These are phyloP conservation scores for Pontederia paniculata DNA, from an alignment of 176 grass and related monocot genomes.

Conservation along the genomic window DNA sequence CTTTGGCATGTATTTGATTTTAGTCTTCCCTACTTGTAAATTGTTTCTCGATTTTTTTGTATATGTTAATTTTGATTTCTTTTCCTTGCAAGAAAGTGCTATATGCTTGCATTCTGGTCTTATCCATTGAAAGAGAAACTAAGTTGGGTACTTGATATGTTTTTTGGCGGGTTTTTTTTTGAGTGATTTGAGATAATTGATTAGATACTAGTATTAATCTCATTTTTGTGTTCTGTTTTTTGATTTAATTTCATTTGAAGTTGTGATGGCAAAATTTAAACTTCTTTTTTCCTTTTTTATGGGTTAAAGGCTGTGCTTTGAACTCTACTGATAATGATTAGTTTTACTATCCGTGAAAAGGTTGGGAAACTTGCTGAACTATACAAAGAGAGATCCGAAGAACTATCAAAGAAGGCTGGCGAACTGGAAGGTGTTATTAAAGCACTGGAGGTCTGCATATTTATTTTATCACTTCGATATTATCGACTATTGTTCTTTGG, in stretches of 20 bases:
- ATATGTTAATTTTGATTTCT: too few relatives aligned
- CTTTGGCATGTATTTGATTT: too few relatives aligned
- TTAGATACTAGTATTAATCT: not conserved
- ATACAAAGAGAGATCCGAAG: conserved; percentile 81
- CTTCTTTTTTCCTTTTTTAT: not conserved
- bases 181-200: not conserved
- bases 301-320: too few relatives aligned
- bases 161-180: not conserved
- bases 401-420: conserved; percentile 87
- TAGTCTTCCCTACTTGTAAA: too few relatives aligned
- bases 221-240: not conserved
- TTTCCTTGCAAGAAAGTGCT: too few relatives aligned
- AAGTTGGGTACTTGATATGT: not conserved
- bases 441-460: conserved; percentile 73
- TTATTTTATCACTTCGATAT: not conserved
- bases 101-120: too few relatives aligned
- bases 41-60: too few relatives aligned
- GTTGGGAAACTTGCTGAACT: conserved; percentile 80
- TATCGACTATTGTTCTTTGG: not conserved
- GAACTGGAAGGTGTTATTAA: conserved; percentile 98
- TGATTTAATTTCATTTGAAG: not conserved
- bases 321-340: not conserved
- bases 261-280: not conserved
- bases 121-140: too few relatives aligned
- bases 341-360: conserved; percentile 28